Base-by-base conservation (phyloP, 108 stramenopile species). In the Nannochloropsis salina region DNA sequence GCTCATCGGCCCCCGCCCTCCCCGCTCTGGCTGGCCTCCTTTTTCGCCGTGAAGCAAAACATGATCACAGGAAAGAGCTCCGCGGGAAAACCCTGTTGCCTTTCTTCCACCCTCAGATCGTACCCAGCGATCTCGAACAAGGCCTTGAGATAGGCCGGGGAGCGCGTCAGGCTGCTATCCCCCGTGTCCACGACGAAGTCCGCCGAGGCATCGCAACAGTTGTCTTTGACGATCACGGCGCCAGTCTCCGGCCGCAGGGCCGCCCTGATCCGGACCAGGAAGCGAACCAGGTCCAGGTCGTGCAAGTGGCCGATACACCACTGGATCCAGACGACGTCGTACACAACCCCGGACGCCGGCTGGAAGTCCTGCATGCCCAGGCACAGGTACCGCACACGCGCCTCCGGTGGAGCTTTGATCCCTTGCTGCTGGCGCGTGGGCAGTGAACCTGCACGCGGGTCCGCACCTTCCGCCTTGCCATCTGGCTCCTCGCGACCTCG, bases 311-410 rank as follows among this genome's bases (percentile, higher is more conserved):
- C 94, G 11, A 96, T 90, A 10, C 93, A 93, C 97, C 97, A 97
- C 88, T 97, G 97, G 51, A 97, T 93, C 95, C 96, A 97, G 82
- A 97, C 92, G 9, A 97, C 86, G 86, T 94, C 92, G 90, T 95
- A 95, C 10, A 84, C 90, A 8, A 91, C 85, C 22, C 81, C 80
- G 15, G 61, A 74, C 82, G 83, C 79, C 10, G 97, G 97, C 82
- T 86, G 82, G 92, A 95, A 97, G 44, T 96, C 95, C 92, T 97
- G 94, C 84, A 95, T 84, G 20, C 94, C 95, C 0, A 85, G 21
- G 83, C 94, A 95, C 83, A 93, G 92, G 90, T 92, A 97, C 61
- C 20, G 20, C 61, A 74, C 61, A 8, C 61, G 61, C n/a, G 15
- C 61, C 61, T n/a, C 15, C 15, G 61, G 8, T 74, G 61, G 61